Evolutionary conservation across 441 rosid genomes (phyloP).

Genomic region (Croton setiger): DNA sequence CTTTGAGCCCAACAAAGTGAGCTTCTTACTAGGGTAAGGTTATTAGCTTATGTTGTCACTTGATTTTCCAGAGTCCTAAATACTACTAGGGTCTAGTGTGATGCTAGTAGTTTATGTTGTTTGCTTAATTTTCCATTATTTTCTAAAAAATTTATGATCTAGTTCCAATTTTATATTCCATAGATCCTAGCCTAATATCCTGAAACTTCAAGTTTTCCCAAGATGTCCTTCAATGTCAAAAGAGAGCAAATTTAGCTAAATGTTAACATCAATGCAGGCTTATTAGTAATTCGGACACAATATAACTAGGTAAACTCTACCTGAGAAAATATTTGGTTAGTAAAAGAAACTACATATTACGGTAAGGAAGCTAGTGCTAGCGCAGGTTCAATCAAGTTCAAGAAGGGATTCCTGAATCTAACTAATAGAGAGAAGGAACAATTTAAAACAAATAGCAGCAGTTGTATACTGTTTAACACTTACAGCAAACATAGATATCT

Average conservation of each 20-base stretch:
- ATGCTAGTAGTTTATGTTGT: too few relatives aligned
- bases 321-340: neutral
- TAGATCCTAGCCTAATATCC: too few relatives aligned
- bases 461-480: conserved; percentile 16
- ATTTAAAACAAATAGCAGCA: neutral
- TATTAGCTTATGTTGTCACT: too few relatives aligned
- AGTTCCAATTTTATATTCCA: too few relatives aligned
- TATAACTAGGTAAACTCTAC: neutral
- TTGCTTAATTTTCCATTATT: too few relatives aligned
- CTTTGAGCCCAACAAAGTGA: too few relatives aligned
- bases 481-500: conserved; percentile 95
- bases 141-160: too few relatives aligned
- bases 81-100: too few relatives aligned
- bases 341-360: too few relatives aligned
- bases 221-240: neutral
- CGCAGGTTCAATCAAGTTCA: neutral
- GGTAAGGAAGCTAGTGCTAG: neutral
- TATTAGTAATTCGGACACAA: neutral
- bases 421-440: neutral
- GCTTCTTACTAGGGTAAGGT: too few relatives aligned
- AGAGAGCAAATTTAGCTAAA: neutral
- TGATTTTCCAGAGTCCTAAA: too few relatives aligned
- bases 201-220: too few relatives aligned
- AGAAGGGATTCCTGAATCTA: neutral
- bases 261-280: neutral